Evolutionary conservation across 352 stramenopile genomes (phyloP), one percentile per base, ranked within the genome.

Genomic region (Phytophthora cactorum): DNA sequence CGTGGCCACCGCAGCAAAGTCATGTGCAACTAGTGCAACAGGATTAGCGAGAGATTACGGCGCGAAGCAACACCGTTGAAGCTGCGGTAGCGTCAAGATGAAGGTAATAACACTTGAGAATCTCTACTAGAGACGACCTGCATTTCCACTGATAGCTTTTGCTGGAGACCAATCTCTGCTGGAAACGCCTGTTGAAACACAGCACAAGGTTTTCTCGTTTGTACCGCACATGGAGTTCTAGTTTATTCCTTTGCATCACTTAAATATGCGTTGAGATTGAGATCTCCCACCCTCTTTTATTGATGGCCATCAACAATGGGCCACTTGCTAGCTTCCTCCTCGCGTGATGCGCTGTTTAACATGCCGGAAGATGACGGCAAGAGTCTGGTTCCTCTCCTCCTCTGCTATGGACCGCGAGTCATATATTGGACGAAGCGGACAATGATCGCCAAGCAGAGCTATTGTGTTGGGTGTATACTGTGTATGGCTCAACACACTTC

Each of bases 21-120:
- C 53, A 43, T 60, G 53, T 60, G 27, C 53, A 39, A 60, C 39
- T 60, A 60, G 34, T 49, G 53, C 39, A 60, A 44, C 28, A n/a
- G 14, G 52, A 59, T 47, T 59, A 29, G 25, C 36, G 34, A 39
- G 38, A 60, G 53, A 60, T 60, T 60, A 60, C 53, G 53, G 38
- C 53, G 6, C 28, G 29, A 55, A 44, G 31, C 49, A 55, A 25
- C 36, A 12, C 36, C 36, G 36, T n/a, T 43, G 36, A 43, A 43
- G 36, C 36, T 43, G 11, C n/a, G 10, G 10, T 15, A 43, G 36
- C 36, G 36, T 38, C 32, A 38, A 34, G 7, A 12, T 38, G 32
- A 9, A 38, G 32, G 32, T 38, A 43, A 43, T 43, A 22, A 22
- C 22, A 22, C 22, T 22, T 22, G 22, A 22, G 22, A 22, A 22